Evolutionary conservation across 73 alveolate species (phyloP).

Genomic region (Blepharisma japonicum): DNA sequence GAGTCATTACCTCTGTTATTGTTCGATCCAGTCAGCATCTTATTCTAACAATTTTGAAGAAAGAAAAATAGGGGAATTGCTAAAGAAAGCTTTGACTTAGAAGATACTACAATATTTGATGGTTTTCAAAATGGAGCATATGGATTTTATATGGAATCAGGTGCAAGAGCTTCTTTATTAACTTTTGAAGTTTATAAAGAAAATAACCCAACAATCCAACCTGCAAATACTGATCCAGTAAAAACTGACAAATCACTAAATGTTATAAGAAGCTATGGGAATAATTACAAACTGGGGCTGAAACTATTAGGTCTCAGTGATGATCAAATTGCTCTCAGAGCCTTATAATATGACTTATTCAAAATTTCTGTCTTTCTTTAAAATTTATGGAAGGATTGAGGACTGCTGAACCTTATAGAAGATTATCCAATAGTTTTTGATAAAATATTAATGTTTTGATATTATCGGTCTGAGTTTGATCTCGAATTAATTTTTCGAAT

Average conservation of each 20-base stretch:
- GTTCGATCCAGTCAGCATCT: no score
- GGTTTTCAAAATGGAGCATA: slow-evolving; percentile 4
- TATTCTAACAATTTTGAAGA: not conserved
- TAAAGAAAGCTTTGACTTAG: not conserved
- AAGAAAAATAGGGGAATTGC: not conserved
- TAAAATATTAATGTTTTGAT: no score
- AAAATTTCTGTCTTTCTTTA: no score
- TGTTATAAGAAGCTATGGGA: not conserved
- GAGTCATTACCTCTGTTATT: no score
- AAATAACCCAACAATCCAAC: not conserved
- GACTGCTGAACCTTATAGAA: no score
- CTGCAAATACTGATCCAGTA: not conserved
- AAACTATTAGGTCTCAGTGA: not conserved
- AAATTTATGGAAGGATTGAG: no score
- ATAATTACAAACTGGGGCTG: not conserved
- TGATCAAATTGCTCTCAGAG: no score
- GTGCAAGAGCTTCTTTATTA: not conserved
- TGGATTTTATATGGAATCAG: slow-evolving; percentile 4
- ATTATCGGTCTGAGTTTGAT: no score
- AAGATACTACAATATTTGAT: not conserved
- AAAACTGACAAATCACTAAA: not conserved
- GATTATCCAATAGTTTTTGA: no score
- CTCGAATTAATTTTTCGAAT: no score
- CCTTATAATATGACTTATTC: no score
- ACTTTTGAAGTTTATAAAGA: not conserved